phyloP scores from a whole-genome alignment of 768 basidiomycete genomes.

The Exidia glandulosa region DNA sequence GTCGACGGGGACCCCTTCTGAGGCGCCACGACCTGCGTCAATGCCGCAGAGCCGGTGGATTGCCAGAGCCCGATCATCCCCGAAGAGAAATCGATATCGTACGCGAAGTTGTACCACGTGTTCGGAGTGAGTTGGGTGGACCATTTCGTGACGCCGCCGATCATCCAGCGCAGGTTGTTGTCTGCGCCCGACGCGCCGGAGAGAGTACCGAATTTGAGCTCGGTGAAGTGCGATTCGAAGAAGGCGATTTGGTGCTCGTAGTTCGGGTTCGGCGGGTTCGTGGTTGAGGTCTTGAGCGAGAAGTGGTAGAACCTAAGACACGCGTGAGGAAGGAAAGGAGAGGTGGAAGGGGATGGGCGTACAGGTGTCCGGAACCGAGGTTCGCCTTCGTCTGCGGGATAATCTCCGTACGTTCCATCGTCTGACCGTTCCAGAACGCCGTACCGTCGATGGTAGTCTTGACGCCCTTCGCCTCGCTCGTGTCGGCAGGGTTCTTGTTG shows the following conservation, averaged over 20 bases:
- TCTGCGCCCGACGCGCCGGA: conserved; percentile 19
- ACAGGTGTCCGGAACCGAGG: conserved; percentile 45
- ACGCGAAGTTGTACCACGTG: conserved; percentile 57
- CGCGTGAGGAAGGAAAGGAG: no score
- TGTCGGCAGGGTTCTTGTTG: conserved; percentile 51
- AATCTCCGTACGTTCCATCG: conserved; percentile 29
- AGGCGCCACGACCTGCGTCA: conserved; percentile 39
- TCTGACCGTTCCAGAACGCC: conserved; percentile 38
- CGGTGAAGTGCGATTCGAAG: conserved; percentile 1
- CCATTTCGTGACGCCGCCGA: conserved; percentile 36
- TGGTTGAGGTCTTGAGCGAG: conserved; percentile 36
- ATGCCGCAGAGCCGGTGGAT: conserved; percentile 35
- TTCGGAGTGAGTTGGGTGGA: conserved; percentile 37
- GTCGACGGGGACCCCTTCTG: conserved; percentile 40
- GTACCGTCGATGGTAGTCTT: conserved; percentile 33
- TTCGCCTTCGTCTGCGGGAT: conserved; percentile 37
- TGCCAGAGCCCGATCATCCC: conserved; percentile 49
- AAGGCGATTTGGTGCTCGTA: conserved; percentile 49
- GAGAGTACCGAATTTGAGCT: conserved; percentile 47
- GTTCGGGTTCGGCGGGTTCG: conserved; percentile 42
- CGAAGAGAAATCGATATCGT: conserved; percentile 49
- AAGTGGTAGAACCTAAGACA: conserved; percentile 46
- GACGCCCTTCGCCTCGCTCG: conserved; percentile 37
- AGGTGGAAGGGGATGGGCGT: conserved; percentile 8
- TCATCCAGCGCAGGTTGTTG: conserved; percentile 44